Percentiles rank a stretch among this genome's conserved stretches.
These are phyloP conservation scores for Mentha longifolia DNA, from an alignment of 257 asterid species.

Conservation along the genomic window DNA sequence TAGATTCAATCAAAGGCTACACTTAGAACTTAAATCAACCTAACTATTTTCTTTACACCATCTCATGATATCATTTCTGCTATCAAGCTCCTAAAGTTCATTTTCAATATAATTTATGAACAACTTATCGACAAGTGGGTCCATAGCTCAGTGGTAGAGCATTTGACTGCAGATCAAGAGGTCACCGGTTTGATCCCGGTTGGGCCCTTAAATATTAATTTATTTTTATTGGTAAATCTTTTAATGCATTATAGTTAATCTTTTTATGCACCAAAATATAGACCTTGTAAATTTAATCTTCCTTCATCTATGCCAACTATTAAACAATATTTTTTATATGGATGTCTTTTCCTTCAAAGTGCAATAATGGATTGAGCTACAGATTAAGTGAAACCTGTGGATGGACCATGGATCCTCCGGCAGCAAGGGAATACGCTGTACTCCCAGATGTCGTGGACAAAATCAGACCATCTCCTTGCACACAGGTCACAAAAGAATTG, in stretches of 20 bases:
- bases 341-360: background rate
- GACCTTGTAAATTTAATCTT: background rate
- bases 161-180: slow-evolving; percentile 79
- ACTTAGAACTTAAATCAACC: background rate
- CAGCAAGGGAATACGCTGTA: slow-evolving; percentile 98
- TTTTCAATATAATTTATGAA: background rate
- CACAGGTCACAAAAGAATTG: slow-evolving; percentile 82
- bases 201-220: slow-evolving; percentile 48
- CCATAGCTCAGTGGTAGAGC: slow-evolving; percentile 98
- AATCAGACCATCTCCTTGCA: slow-evolving; percentile 97
- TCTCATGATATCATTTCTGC: too few relatives aligned
- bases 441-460: slow-evolving; percentile 98
- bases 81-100: too few relatives aligned
- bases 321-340: background rate
- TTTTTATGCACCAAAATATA: background rate
- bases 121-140: slow-evolving; percentile 34
- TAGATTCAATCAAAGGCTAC: background rate
- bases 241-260: too few relatives aligned
- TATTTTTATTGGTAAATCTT: background rate
- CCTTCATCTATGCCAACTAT: background rate
- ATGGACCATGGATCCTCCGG: slow-evolving; percentile 99
- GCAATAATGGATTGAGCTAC: background rate
- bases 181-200: slow-evolving; percentile 82
- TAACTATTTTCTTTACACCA: background rate
- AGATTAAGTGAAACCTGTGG: slow-evolving; percentile 58